These are phyloP conservation scores for Pelargonium citronellum DNA, from an alignment of 441 rosid genomes.

Conservation along the genomic window DNA sequence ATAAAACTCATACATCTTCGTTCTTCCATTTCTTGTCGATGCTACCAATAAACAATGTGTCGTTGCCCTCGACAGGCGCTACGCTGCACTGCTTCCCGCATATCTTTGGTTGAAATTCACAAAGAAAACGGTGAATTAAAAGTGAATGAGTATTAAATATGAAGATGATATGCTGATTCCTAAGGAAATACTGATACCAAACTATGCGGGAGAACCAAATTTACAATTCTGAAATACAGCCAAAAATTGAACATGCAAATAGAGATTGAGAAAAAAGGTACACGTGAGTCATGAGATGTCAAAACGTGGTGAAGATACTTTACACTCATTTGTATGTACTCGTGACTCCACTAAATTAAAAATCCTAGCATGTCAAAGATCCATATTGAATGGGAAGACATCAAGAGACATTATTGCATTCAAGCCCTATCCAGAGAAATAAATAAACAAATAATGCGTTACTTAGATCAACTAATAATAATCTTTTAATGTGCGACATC, in stretches of 20 bases:
- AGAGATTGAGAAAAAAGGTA: slow-evolving; percentile 5
- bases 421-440: no score
- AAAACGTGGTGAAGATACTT: neutral
- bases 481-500: no score
- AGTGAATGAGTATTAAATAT: neutral
- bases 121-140: neutral
- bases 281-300: neutral
- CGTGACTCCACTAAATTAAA: neutral
- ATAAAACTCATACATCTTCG: slow-evolving; percentile 27
- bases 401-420: no score
- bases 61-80: slow-evolving; percentile 33
- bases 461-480: no score
- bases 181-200: neutral
- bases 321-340: neutral
- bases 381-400: no score
- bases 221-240: slow-evolving; percentile 1
- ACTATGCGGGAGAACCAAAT: neutral
- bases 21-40: slow-evolving; percentile 33
- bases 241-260: neutral
- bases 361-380: no score
- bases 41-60: slow-evolving; percentile 34
- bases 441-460: no score
- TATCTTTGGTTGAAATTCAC: slow-evolving; percentile 18
- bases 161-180: neutral
- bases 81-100: slow-evolving; percentile 32